Evolutionary conservation across 2,329 filamentous ascomycete genomes (phyloP).

Genomic region (Trichoderma harzianum): DNA sequence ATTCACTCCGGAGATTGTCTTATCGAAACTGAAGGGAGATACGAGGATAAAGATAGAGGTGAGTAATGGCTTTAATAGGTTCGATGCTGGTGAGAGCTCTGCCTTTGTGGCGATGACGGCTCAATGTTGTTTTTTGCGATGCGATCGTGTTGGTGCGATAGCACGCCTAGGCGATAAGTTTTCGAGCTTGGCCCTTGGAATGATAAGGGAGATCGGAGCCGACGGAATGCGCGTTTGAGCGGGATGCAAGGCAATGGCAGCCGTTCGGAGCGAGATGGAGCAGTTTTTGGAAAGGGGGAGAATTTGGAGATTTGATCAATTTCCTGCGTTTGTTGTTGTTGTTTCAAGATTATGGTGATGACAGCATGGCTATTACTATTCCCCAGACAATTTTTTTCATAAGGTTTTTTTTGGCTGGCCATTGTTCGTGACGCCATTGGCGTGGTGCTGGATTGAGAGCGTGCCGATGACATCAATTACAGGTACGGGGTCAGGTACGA

Average conservation of each 20-base stretch:
- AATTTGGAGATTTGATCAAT: background rate
- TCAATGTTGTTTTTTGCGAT: background rate
- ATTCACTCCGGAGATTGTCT: background rate
- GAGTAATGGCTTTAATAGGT: background rate
- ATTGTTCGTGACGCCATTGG: background rate
- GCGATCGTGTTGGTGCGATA: background rate
- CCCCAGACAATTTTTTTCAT: background rate
- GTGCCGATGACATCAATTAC: background rate
- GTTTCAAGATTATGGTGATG: background rate
- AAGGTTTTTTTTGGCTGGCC: background rate
- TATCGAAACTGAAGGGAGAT: slow-evolving; percentile 17
- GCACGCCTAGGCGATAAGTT: background rate
- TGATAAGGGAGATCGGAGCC: background rate
- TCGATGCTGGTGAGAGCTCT: background rate
- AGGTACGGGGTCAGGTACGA: background rate
- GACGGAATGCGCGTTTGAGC: slow-evolving; percentile 11
- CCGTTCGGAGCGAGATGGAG: background rate
- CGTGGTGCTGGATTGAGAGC: background rate
- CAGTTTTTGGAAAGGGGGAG: background rate
- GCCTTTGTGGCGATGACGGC: background rate
- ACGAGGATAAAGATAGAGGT: background rate
- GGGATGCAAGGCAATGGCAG: background rate
- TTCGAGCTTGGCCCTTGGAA: background rate
- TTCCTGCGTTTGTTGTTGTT: background rate
- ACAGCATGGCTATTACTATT: background rate